Base-by-base conservation (phyloP, 2,329 filamentous ascomycete species). In the Thyridium curvatum region DNA sequence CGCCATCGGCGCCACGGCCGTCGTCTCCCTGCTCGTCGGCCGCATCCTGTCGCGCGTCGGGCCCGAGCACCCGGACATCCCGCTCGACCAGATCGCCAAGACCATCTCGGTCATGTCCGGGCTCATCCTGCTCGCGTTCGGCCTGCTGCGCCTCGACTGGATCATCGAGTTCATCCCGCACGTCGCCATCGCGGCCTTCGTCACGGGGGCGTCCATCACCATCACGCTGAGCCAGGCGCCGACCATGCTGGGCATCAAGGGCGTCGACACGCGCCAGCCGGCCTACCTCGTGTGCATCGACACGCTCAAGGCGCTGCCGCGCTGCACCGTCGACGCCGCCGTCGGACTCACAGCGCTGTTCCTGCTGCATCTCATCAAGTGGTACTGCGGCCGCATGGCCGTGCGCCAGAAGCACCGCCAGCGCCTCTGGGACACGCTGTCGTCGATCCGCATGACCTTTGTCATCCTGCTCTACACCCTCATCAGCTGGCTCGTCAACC, bases 401-500 rank as follows among this genome's bases (percentile, higher is more conserved):
- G 71, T 67, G 52, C 75, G 72, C 42, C 68, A 79, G 39, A 84
- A 86, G 0, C 55, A 65, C 6, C 68, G 66, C 35, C 72, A 73
- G 42, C 83, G 83, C 57, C 52, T 76, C 5, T 88, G 80, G 72
- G 85, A 86, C 52, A 87, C 86, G 58, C 55, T 79, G 29, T 82
- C 78, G n/a, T 89, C 86, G 0, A 66, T 90, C 7, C 76, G 86
- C 10, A 80, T 86, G 18, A 84, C 79, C 0, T 86, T 90, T 50
- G 78, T 86, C 39, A 85, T 90, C 21, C 61, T 96, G 28, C 68
- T 96, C 3, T 97, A 93, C 65, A 94, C 89, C 28, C 68, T 94
- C 64, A 82, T 96, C 55, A 91, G 88, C 60, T 95, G 80, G 66
- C 68, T 91, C 28, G 79, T 82, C 48, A 96, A 96, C 60, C 74